phyloP scores from a whole-genome alignment of 257 asterid genomes.

The Solanum clarkiae region DNA sequence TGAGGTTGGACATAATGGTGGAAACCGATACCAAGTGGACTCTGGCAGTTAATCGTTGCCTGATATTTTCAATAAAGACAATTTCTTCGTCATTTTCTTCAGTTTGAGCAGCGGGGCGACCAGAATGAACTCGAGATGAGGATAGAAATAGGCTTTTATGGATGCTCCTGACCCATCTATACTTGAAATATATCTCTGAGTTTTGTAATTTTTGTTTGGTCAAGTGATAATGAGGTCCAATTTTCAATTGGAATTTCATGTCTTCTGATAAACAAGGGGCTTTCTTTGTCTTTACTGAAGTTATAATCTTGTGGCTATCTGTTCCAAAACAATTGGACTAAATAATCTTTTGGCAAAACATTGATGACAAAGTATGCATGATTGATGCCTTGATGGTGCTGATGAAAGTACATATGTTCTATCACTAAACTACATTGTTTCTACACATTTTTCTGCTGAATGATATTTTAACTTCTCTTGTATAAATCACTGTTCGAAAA shows the following conservation, averaged over 20 bases:
- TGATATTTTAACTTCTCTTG: background rate
- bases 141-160: slow-evolving; percentile 12
- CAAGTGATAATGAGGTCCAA: background rate
- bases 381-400: background rate
- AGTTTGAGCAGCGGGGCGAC: slow-evolving; percentile 14
- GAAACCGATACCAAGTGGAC: background rate
- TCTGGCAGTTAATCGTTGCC: slow-evolving; percentile 1
- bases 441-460: background rate
- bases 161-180: slow-evolving; percentile 25
- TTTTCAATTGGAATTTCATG: background rate
- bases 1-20: background rate
- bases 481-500: background rate
- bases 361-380: background rate
- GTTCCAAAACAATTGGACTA: background rate
- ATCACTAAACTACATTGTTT: background rate
- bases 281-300: background rate
- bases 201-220: slow-evolving; percentile 22
- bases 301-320: background rate
- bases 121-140: slow-evolving; percentile 10
- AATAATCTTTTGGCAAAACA: background rate
- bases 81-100: slow-evolving; percentile 2
- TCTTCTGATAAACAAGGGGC: background rate
- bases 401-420: background rate
- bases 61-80: slow-evolving; percentile 23
- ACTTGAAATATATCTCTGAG: slow-evolving; percentile 7